A percentile compares a stretch with the other conserved stretches of the same genome.
phyloP scores from a whole-genome alignment of 345 rosid species.

The Clausena lansium region DNA sequence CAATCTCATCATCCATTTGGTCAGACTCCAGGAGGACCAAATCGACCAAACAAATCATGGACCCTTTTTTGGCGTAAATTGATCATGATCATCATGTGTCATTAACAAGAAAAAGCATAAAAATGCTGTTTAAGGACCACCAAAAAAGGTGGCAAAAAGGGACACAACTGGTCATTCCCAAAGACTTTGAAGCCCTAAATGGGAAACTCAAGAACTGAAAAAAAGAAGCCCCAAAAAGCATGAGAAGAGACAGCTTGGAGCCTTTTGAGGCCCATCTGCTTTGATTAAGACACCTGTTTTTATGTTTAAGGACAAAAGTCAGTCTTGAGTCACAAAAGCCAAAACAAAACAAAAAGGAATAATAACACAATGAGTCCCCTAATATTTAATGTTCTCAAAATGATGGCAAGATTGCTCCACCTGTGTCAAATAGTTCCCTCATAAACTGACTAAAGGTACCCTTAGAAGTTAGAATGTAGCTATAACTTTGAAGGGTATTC shows the following conservation, averaged over 20 bases:
- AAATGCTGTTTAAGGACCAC: conserved; percentile 26
- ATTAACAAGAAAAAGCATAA: neutral
- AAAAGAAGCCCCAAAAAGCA: conserved; percentile 4
- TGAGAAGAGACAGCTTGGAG: conserved; percentile 21
- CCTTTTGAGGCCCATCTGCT: conserved; percentile 16
- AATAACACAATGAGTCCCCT: neutral
- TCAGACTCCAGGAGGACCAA: neutral
- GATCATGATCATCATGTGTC: conserved; percentile 2
- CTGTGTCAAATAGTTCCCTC: neutral
- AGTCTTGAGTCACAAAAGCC: conserved; percentile 8
- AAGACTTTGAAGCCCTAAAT: conserved; percentile 5
- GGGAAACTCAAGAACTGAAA: neutral
- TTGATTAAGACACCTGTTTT: neutral
- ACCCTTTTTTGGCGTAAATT: conserved; percentile 13
- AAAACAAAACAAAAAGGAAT: neutral
- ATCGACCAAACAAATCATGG: neutral
- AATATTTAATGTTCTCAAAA: neutral
- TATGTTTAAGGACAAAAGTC: conserved; percentile 12
- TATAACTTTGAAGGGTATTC: neutral
- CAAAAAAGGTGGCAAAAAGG: neutral
- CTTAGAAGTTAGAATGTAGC: no score
- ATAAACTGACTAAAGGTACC: no score
- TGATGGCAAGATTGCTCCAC: neutral
- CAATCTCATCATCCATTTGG: neutral
- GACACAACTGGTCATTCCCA: conserved; percentile 10